These are phyloP conservation scores for Kwoniella botswanensis DNA, from an alignment of 768 basidiomycete species.

Conservation along the genomic window DNA sequence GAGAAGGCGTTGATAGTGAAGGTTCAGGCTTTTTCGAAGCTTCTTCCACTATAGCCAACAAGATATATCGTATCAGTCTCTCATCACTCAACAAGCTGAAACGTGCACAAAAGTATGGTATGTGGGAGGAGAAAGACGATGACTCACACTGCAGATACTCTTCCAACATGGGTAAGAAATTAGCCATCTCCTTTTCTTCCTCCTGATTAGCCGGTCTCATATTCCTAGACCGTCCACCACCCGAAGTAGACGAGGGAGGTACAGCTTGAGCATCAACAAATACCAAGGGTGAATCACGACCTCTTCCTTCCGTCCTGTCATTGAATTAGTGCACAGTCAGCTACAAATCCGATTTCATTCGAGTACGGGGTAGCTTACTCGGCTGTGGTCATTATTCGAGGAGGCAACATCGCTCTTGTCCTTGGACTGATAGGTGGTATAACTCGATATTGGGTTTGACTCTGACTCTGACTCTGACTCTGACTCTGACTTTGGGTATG, in stretches of 20 bases:
- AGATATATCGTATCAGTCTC: background rate
- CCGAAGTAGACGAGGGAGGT: conserved; percentile 15
- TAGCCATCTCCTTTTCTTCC: conserved; percentile 54
- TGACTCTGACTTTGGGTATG: background rate
- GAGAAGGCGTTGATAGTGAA: background rate
- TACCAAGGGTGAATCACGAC: conserved; percentile 19
- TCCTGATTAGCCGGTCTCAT: background rate
- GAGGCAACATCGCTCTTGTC: conserved; percentile 31
- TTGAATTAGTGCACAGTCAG: too few species aligned
- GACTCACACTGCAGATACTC: conserved; percentile 43
- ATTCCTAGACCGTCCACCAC: background rate
- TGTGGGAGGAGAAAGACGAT: too few species aligned
- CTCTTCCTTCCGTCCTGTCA: conserved; percentile 13
- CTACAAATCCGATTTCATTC: too few species aligned
- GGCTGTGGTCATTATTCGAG: conserved; percentile 32
- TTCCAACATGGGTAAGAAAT: conserved; percentile 57
- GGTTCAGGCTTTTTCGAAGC: conserved; percentile 15
- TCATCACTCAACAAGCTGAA: too few species aligned
- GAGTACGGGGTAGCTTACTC: conserved; percentile 29
- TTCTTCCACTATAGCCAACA: conserved; percentile 13
- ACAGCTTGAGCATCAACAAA: conserved; percentile 54
- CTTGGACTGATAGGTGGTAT: conserved; percentile 31
- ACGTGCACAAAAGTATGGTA: too few species aligned
- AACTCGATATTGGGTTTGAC: conserved; percentile 32
- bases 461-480: background rate